Evolutionary conservation across 176 grass and related monocot genomes (phyloP), one percentile per base, ranked within the genome.

Genomic region (Oropetium thomaeum): DNA sequence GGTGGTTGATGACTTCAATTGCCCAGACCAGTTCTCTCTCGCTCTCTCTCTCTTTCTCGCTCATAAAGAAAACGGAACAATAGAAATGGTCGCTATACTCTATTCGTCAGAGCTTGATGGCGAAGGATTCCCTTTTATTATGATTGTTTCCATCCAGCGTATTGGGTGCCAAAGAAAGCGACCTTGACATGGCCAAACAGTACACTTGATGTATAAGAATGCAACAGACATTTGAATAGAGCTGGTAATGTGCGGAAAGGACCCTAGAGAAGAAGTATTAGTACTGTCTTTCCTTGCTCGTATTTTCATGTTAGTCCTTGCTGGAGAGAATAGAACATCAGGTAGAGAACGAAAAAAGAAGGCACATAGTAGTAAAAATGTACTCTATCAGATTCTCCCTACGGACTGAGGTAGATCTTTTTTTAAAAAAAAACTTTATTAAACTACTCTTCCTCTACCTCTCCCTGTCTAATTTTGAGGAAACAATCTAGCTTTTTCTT

Each of bases 1-100:
- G 32, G 67, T 73, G 16, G 68, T 73, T 38, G 69, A 55, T 79
- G 75, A 68, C 69, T 55, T 73, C 3, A 65, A 83, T 27, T 53
- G 34, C 74, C 20, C 2, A 19, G 20, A 74, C 52, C 8, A 20
- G n/a, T n/a, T n/a, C n/a, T n/a, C n/a, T n/a, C n/a, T n/a, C n/a
- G n/a, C n/a, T n/a, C n/a, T n/a, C n/a, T 4, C 7, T 9, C 7
- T 67, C 25, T 11, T 5, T n/a, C 25, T 41, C 7, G 51, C 22
- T 8, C 10, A 10, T 19, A 35, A 35, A 32, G 14, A 38, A 26
- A 4, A 16, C n/a, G 12, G n/a, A 42, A 16, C 27, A 13, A 28
- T n/a, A 12, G 27, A 51, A 74, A 58, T 55, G 33, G 42, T 7
- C 31, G 68, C 8, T 37, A 48, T 67, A 76, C 28, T n/a, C n/a